Evolutionary conservation across 192 early-diverging fungal species (phyloP), one percentile per base, ranked within the genome.

Genomic region (Rhizophlyctis rosea): DNA sequence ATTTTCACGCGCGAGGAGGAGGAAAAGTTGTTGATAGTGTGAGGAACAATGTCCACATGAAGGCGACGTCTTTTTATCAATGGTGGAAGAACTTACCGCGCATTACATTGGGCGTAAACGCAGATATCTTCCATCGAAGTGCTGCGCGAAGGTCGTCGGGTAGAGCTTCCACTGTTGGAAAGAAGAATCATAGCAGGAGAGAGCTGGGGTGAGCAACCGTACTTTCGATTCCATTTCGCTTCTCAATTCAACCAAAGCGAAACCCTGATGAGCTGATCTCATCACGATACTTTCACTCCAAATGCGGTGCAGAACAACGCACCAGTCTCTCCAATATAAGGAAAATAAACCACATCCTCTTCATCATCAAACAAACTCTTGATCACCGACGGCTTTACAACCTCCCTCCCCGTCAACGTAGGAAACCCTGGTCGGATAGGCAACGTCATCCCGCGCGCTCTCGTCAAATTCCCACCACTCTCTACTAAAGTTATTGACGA

Each of bases 101-200:
- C 53, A 81, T 64, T 16, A 81, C 79, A 34, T 70, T 48, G 9
- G 79, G 79, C 25, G 75, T 72, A 33, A 60, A 72, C 35, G 65
- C 68, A 62, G 51, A 62, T 24, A 75, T 67, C 44, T 81, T 81
- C 75, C 75, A 81, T 13, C 60, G 69, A 56, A 77, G 59, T 1
- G 58, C 63, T 54, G 51, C 21, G 24, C 51, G 50, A 3, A 75
- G 28, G 44, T 54, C 34, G n/a, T 48, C 30, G n/a, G 65, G 64
- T 48, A 72, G 59, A 18, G 25, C 21, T 16, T 28, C 34, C 34
- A 74, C 72, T 71, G n/a, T n/a, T n/a, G n/a, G n/a, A n/a, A n/a
- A n/a, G n/a, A n/a, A n/a, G n/a, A n/a, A n/a, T n/a, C n/a, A n/a
- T n/a, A n/a, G n/a, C n/a, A n/a, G n/a, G n/a, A n/a, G n/a, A n/a